Conservation (phyloP, 1,139 yeast genomes). For the Protomyces lactucae-debilis region DNA sequence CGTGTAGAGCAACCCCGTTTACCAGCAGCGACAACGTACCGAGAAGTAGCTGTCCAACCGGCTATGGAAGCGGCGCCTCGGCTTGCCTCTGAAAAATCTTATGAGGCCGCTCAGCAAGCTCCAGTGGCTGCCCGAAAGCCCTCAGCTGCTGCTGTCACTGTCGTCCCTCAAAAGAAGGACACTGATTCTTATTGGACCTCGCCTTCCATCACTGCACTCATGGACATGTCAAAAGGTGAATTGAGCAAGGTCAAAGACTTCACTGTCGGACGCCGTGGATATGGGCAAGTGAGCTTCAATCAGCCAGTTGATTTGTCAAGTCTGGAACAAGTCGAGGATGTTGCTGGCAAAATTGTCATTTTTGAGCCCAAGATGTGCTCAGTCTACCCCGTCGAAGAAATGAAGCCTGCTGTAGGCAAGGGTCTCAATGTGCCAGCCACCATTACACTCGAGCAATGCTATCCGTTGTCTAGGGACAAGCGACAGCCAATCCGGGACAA, state of each 20-base stretch:
- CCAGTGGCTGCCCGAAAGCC: neutral
- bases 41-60: neutral
- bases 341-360: slow-evolving; percentile 60
- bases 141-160: neutral
- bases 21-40: neutral
- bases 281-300: slow-evolving; percentile 70
- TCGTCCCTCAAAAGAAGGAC: slow-evolving; percentile 37
- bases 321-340: slow-evolving; percentile 53
- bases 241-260: slow-evolving; percentile 62
- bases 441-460: slow-evolving; percentile 71
- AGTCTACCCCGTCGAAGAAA: slow-evolving; percentile 67
- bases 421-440: slow-evolving; percentile 76
- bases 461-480: slow-evolving; percentile 68
- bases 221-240: slow-evolving; percentile 55
- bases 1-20: neutral
- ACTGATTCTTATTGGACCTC: slow-evolving; percentile 80
- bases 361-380: slow-evolving; percentile 60
- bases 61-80: neutral
- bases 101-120: neutral
- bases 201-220: slow-evolving; percentile 64
- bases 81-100: neutral
- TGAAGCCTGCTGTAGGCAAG: slow-evolving; percentile 66
- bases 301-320: slow-evolving; percentile 78
- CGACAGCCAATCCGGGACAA: slow-evolving; percentile 74
- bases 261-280: slow-evolving; percentile 72